These are phyloP conservation scores for Parathielavia appendiculata DNA, from an alignment of 495 filamentous ascomycete genomes.

Conservation along the genomic window DNA sequence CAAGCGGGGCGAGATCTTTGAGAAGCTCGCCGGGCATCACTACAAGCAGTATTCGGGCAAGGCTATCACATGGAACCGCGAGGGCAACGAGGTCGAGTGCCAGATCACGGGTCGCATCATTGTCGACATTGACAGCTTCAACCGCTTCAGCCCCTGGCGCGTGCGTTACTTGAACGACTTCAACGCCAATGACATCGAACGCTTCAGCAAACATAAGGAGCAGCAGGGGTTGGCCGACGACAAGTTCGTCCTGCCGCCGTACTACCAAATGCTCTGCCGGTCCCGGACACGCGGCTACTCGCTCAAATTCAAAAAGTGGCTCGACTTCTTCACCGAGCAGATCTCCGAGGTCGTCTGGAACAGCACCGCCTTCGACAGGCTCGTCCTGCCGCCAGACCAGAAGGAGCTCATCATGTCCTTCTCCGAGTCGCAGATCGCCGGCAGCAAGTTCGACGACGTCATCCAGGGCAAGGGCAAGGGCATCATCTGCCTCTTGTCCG, in stretches of 20 bases:
- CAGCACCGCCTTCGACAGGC: constrained; percentile 48
- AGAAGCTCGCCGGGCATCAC: constrained; percentile 53
- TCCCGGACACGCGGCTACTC: constrained; percentile 42
- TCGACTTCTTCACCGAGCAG: constrained; percentile 35
- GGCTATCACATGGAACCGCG: constrained; percentile 34
- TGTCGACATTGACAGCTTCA: constrained; percentile 36
- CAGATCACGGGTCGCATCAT: constrained; percentile 32
- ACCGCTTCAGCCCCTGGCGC: constrained; percentile 31
- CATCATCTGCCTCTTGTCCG: constrained; percentile 55
- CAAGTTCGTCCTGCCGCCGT: constrained; percentile 30
- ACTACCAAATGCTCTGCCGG: constrained; percentile 40
- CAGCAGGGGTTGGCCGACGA: constrained; percentile 15
- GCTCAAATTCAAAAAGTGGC: constrained; percentile 43
- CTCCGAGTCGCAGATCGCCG: constrained; percentile 41
- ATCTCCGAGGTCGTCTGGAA: constrained; percentile 48
- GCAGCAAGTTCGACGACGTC: constrained; percentile 59
- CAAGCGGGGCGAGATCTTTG: constrained; percentile 47
- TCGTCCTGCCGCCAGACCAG: constrained; percentile 49
- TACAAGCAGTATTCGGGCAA: constrained; percentile 52
- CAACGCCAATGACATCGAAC: constrained; percentile 29
- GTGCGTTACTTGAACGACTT: constrained; percentile 29
- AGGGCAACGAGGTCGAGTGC: constrained; percentile 32
- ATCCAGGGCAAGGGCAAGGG: constrained; percentile 55
- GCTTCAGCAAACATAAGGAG: constrained; percentile 26
- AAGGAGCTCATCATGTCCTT: constrained; percentile 53